Evolutionary conservation across 768 basidiomycete species (phyloP), one percentile per base, ranked within the genome.

Genomic region (Podaxis carcinomalis): DNA sequence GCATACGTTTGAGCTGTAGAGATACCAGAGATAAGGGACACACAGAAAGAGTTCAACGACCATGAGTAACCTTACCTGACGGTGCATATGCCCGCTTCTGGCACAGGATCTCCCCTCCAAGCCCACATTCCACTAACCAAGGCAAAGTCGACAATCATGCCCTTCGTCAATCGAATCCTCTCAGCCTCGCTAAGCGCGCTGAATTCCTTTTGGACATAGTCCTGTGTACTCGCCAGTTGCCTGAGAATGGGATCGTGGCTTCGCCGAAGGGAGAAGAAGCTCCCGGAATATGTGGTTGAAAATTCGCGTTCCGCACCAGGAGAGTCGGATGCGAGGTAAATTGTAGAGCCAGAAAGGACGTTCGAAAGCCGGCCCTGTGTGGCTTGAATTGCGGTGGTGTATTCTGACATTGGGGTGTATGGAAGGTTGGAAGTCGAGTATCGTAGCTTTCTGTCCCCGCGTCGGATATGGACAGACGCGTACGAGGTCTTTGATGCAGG

Each of bases 101-200:
- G 86, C 16, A 69, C 67, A 3, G 78, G 69, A 42, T 82, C 80
- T 13, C 72, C 73, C 6, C 72, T 66, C 63, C 69, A 70, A 2
- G 76, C 69, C 89, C 89, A 90, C 44, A 85, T 66, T 14, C 89
- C 89, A 57, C 79, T 83, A 25, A 89, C 62, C 67, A 89, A 62
- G 10, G 89, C 88, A 62, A 89, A 80, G 69, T 90, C 89, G 5
- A 89, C 82, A 51, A 90, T 68, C 77, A 85, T 82, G 1, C 88
- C 89, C 51, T 76, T 77, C 16, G 87, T 89, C 27, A 82, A 77
- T n/a, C 66, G 67, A 14, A 80, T 70, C 58, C 86, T 73, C 50
- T 77, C 75, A 37, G 72, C 72, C 6, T 70, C 59, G n/a, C 70
- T 65, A 21, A 83, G 65, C 44, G 67, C 58, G 53, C 77, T 68